A percentile compares a stretch with the other conserved stretches of the same genome.
phyloP scores from a whole-genome alignment of 345 rosid species.

The Moricandia moricandioides region DNA sequence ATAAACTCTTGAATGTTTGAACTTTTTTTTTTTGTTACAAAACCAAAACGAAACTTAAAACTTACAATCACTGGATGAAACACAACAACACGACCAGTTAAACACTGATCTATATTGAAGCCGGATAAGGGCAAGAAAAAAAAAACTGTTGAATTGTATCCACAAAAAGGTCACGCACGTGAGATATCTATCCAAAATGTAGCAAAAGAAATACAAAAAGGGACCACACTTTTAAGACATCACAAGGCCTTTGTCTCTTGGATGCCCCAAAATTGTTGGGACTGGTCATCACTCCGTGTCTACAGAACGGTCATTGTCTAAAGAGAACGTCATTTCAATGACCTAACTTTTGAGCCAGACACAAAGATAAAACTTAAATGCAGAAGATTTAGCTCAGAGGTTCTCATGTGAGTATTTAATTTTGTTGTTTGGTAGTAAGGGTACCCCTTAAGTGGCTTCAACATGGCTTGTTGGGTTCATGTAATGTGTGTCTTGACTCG shows the following conservation, averaged over 20 bases:
- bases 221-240: constrained; percentile 27
- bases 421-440: constrained; percentile 33
- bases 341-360: constrained; percentile 30
- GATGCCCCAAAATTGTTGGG: constrained; percentile 29
- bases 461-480: constrained; percentile 21
- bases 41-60: background rate
- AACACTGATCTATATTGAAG: background rate
- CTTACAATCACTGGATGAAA: background rate
- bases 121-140: constrained; percentile 10
- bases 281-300: constrained; percentile 16
- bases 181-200: constrained; percentile 24
- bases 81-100: background rate
- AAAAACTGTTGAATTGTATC: constrained; percentile 22
- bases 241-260: constrained; percentile 28
- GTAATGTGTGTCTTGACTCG: background rate
- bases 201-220: constrained; percentile 13
- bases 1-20: background rate
- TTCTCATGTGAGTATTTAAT: constrained; percentile 30
- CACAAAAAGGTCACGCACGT: constrained; percentile 29
- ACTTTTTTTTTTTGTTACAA: background rate
- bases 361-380: constrained; percentile 24
- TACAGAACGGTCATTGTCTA: constrained; percentile 24
- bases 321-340: constrained; percentile 25
- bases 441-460: constrained; percentile 17
- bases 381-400: constrained; percentile 4